These are phyloP conservation scores for Leptographium radiaticola DNA, from an alignment of 2,329 filamentous ascomycete genomes.

Conservation along the genomic window DNA sequence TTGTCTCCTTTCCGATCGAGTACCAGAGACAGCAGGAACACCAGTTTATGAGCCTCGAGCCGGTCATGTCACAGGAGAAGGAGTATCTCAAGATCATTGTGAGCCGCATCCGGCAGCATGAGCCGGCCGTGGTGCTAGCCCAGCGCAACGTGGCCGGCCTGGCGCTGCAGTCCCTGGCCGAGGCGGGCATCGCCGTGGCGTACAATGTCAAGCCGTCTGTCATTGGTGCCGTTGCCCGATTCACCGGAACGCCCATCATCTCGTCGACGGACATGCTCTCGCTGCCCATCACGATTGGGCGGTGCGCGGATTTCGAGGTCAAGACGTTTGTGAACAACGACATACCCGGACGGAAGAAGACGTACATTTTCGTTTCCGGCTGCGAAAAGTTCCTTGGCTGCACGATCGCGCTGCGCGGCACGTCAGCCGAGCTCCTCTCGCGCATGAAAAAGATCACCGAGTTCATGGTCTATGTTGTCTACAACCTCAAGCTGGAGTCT, in stretches of 20 bases:
- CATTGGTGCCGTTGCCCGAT: slow-evolving; percentile 85
- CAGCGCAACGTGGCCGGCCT: slow-evolving; percentile 87
- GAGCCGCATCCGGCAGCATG: slow-evolving; percentile 74
- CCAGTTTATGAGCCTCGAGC: slow-evolving; percentile 96
- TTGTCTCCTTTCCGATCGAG: slow-evolving; percentile 90
- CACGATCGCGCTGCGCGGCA: slow-evolving; percentile 83
- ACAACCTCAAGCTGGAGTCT: slow-evolving; percentile 92
- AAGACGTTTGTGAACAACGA: slow-evolving; percentile 83
- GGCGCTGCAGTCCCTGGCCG: slow-evolving; percentile 75
- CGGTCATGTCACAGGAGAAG: slow-evolving; percentile 90
- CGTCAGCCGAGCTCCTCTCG: slow-evolving; percentile 54
- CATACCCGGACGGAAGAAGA: slow-evolving; percentile 67
- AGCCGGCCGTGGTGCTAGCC: slow-evolving; percentile 77
- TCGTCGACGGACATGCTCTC: slow-evolving; percentile 91
- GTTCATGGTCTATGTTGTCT: slow-evolving; percentile 98
- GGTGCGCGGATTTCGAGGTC: slow-evolving; percentile 80
- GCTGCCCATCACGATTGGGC: slow-evolving; percentile 60
- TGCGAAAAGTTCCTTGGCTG: slow-evolving; percentile 84
- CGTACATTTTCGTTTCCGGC: slow-evolving; percentile 88
- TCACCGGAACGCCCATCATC: slow-evolving; percentile 82
- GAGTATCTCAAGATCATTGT: slow-evolving; percentile 89
- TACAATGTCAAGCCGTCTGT: slow-evolving; percentile 97
- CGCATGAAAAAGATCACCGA: slow-evolving; percentile 89
- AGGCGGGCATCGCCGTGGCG: slow-evolving; percentile 81
- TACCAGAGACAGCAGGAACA: slow-evolving; percentile 80